Percentiles rank a stretch among this genome's conserved stretches.
These are phyloP conservation scores for Sarcomyxa edulis DNA, from an alignment of 768 basidiomycete species.

Conservation along the genomic window DNA sequence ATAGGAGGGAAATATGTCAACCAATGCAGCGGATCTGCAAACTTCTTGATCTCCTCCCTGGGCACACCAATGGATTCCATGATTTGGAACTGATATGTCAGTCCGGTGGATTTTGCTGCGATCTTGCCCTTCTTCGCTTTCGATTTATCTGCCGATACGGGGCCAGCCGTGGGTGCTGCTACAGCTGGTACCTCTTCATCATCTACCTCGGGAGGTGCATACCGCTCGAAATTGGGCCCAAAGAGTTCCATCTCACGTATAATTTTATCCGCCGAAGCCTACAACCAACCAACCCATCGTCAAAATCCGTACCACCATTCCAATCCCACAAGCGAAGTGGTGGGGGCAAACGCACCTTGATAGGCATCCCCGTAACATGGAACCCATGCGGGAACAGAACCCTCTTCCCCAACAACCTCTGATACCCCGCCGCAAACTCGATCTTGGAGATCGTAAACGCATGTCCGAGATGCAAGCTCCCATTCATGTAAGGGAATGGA, in stretches of 20 bases:
- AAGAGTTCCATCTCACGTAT: conserved; percentile 97
- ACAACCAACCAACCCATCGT: background rate
- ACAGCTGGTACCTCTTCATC: conserved; percentile 41
- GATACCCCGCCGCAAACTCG: conserved; percentile 93
- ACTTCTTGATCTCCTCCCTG: conserved; percentile 86
- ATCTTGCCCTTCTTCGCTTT: conserved; percentile 97
- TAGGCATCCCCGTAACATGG: conserved; percentile 98
- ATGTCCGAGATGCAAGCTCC: conserved; percentile 93
- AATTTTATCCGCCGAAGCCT: conserved; percentile 98
- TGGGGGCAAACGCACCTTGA: conserved; percentile 68
- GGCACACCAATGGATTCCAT: conserved; percentile 93
- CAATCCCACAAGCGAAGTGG: background rate
- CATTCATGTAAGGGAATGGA: conserved; percentile 98
- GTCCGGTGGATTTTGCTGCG: conserved; percentile 86
- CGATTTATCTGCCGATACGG: conserved; percentile 39
- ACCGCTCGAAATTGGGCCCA: conserved; percentile 82
- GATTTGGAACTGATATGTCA: conserved; percentile 98
- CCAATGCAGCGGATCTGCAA: conserved; percentile 95
- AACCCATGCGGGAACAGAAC: conserved; percentile 97
- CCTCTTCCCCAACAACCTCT: conserved; percentile 91
- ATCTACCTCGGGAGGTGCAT: conserved; percentile 38
- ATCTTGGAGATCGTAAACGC: conserved; percentile 98
- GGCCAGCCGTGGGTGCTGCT: conserved; percentile 34
- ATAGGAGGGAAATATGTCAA: conserved; percentile 94
- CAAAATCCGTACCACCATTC: background rate